phyloP scores from a whole-genome alignment of 495 filamentous ascomycete species.

The Coniosporium apollinis region DNA sequence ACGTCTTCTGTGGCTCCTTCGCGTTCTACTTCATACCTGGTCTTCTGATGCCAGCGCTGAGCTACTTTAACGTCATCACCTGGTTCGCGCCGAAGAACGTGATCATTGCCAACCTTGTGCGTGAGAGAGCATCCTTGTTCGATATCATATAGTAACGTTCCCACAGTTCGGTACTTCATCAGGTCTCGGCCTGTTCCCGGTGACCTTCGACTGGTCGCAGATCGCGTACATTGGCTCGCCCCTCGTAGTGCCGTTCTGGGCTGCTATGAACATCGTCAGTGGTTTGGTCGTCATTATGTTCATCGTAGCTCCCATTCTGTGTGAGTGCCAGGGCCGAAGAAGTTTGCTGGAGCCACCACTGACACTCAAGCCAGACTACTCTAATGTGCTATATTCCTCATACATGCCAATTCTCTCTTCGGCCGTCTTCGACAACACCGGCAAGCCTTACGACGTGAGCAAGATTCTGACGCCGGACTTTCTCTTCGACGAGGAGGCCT shows the following conservation, averaged over 20 bases:
- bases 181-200: conserved; percentile 65
- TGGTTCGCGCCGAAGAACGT: conserved; percentile 76
- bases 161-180: conserved; percentile 62
- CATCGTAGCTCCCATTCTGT: conserved; percentile 67
- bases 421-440: conserved; percentile 68
- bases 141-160: background rate
- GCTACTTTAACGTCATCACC: conserved; percentile 78
- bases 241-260: conserved; percentile 79
- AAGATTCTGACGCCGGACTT: conserved; percentile 54
- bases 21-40: conserved; percentile 76
- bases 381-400: conserved; percentile 56
- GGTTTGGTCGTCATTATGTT: conserved; percentile 80
- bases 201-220: conserved; percentile 92
- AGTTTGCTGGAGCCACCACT: too few relatives aligned
- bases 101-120: conserved; percentile 53
- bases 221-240: conserved; percentile 83
- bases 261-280: conserved; percentile 72
- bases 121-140: background rate
- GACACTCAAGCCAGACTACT: conserved; percentile 21
- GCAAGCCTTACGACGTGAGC: conserved; percentile 54
- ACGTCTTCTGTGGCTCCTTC: conserved; percentile 16
- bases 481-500: conserved; percentile 49
- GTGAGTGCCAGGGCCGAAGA: too few relatives aligned
- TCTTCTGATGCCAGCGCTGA: conserved; percentile 68
- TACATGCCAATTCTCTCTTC: conserved; percentile 69